These are phyloP conservation scores for Hemileia vastatrix DNA, from an alignment of 1,284 basidiomycete species.

Conservation along the genomic window DNA sequence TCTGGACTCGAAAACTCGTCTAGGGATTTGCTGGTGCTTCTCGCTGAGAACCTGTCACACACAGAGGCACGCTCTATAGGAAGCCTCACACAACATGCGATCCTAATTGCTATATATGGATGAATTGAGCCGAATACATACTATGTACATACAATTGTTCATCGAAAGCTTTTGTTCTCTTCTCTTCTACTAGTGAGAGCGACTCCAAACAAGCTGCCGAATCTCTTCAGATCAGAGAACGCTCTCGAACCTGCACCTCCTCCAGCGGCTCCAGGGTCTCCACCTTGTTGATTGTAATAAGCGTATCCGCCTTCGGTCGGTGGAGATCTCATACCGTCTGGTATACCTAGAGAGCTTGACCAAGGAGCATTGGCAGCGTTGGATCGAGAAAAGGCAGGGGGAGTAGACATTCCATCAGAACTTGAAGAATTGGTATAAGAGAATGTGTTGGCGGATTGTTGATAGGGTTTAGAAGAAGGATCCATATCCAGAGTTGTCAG, in stretches of 20 bases:
- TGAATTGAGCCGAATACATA: not conserved
- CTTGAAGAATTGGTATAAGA: not conserved
- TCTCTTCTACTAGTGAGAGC: conserved; percentile 28
- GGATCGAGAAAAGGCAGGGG: not conserved
- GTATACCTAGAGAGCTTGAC: not conserved
- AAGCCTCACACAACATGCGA: too few relatives aligned
- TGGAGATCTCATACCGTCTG: not conserved
- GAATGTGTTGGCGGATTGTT: not conserved
- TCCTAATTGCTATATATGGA: too few relatives aligned
- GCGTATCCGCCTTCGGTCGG: not conserved
- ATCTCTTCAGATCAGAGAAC: conserved; percentile 36
- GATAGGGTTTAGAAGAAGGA: too few relatives aligned
- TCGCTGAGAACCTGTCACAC: too few relatives aligned
- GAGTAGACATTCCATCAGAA: not conserved
- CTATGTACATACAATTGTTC: not conserved
- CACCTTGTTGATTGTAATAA: not conserved
- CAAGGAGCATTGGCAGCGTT: not conserved
- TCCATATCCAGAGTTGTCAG: conserved; percentile 1
- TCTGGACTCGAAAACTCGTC: too few relatives aligned
- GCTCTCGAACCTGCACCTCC: conserved; percentile 26
- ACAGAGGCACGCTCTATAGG: too few relatives aligned
- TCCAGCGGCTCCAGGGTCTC: not conserved
- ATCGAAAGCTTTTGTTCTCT: conserved; percentile 22
- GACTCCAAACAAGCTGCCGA: conserved; percentile 37
- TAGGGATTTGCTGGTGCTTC: too few relatives aligned